Conservation (phyloP, 1,139 yeast species). For the Lodderomyces pseudojiufengensis region DNA sequence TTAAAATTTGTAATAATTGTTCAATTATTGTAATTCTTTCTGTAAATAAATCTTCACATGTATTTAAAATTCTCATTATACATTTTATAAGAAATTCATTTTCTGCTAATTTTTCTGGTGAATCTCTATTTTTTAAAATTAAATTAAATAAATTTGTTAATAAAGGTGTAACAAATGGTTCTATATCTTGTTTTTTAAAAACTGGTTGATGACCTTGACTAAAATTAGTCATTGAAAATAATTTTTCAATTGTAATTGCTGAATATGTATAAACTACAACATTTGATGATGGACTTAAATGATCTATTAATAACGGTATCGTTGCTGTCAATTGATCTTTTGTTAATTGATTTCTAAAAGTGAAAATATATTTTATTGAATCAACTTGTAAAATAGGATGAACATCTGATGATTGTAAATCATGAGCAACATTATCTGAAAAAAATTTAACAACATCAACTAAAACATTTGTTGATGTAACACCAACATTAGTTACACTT, state of each 20-base stretch:
- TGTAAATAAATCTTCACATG: conserved; percentile 61
- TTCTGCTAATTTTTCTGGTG: conserved; percentile 92
- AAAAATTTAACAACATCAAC: conserved; percentile 88
- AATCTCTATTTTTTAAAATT: conserved; percentile 52
- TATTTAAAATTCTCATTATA: conserved; percentile 75
- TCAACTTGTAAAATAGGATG: conserved; percentile 84
- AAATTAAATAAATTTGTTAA: conserved; percentile 64
- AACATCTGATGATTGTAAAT: conserved; percentile 50
- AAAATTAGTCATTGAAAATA: conserved; percentile 70
- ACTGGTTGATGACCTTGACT: conserved; percentile 46
- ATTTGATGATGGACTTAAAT: conserved; percentile 51
- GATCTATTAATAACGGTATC: conserved; percentile 74
- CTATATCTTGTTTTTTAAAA: conserved; percentile 69
- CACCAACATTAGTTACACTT: conserved; percentile 77
- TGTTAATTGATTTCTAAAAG: conserved; percentile 88
- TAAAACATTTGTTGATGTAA: conserved; percentile 78
- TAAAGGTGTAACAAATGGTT: conserved; percentile 44
- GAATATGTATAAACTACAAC: conserved; percentile 91
- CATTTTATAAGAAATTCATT: conserved; percentile 91
- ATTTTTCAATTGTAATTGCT: conserved; percentile 87
- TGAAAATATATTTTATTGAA: conserved; percentile 86
- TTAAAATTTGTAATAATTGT: conserved; percentile 67
- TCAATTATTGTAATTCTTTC: conserved; percentile 47
- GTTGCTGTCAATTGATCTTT: conserved; percentile 78
- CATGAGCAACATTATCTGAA: conserved; percentile 74